These are phyloP conservation scores for Penicillium sp. DNA, from an alignment of 2,329 filamentous ascomycete genomes.

Conservation along the genomic window DNA sequence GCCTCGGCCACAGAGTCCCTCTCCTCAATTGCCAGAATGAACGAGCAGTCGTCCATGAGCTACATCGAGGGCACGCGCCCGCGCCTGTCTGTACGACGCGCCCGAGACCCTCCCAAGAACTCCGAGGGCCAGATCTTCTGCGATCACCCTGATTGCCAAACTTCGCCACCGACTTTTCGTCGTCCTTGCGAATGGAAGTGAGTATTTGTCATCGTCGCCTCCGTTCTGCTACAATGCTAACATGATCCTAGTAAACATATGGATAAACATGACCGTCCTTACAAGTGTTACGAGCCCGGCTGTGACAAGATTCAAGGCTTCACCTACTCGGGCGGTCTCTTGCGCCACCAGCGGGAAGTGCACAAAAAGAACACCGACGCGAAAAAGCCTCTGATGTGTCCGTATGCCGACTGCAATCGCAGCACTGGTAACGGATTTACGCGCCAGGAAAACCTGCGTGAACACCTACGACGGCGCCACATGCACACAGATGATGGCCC, in stretches of 20 bases:
- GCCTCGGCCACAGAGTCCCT: constrained; percentile 36
- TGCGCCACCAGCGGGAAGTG: constrained; percentile 89
- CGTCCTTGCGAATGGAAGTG: constrained; percentile 94
- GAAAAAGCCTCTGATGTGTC: constrained; percentile 82
- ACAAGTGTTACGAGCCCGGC: constrained; percentile 75
- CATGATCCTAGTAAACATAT: constrained; percentile 74
- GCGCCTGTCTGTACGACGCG: constrained; percentile 43
- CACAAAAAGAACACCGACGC: constrained; percentile 87
- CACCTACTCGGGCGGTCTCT: constrained; percentile 86
- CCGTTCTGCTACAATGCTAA: constrained; percentile 20
- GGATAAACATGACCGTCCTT: constrained; percentile 95
- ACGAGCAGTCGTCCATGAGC: constrained; percentile 31
- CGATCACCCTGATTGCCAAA: constrained; percentile 65
- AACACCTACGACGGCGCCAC: constrained; percentile 90
- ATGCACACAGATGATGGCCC: constrained; percentile 46
- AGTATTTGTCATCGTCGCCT: constrained; percentile 36
- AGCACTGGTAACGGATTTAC: constrained; percentile 87
- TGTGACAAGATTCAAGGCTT: constrained; percentile 93
- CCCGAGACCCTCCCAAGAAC: constrained; percentile 59
- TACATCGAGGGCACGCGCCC: constrained; percentile 39
- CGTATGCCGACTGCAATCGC: constrained; percentile 82
- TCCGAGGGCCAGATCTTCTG: constrained; percentile 74
- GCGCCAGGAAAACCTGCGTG: constrained; percentile 87
- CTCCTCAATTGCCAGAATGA: constrained; percentile 36
- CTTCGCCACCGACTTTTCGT: constrained; percentile 64